These are phyloP conservation scores for Oxytropis ochrocephala DNA, from an alignment of 306 rosid species.

Conservation along the genomic window DNA sequence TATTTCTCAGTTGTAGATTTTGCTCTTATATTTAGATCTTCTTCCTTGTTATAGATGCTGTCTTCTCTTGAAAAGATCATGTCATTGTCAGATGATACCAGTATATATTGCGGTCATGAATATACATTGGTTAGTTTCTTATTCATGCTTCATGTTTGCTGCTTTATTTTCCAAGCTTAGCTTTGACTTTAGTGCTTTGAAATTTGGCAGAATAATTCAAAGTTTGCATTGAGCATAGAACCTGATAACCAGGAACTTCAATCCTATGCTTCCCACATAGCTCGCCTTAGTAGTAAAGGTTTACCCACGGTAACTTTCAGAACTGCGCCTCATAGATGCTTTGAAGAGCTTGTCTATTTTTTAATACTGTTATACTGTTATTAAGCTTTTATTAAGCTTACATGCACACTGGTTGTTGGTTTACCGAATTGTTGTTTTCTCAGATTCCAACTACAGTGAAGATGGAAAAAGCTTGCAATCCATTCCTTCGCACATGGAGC, in stretches of 20 bases:
- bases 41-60: conserved; percentile 58
- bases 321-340: not conserved
- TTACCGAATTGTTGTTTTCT: not conserved
- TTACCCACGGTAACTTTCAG: conserved; percentile 70
- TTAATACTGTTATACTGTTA: too few species aligned
- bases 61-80: conserved; percentile 68
- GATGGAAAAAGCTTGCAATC: conserved; percentile 87
- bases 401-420: not conserved
- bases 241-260: conserved; percentile 80
- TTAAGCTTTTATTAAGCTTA: not conserved
- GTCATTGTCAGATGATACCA: conserved; percentile 73
- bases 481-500: conserved; percentile 80
- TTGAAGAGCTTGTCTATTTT: conserved; percentile 4
- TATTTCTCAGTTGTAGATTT: too few species aligned
- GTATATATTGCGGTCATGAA: conserved; percentile 80
- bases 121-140: conserved; percentile 64
- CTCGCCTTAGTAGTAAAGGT: conserved; percentile 69
- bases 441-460: conserved; percentile 79
- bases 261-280: conserved; percentile 64
- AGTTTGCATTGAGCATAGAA: conserved; percentile 85
- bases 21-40: not conserved
- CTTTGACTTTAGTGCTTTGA: conserved; percentile 25
- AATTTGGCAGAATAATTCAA: conserved; percentile 65
- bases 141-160: conserved; percentile 3
- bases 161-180: not conserved